phyloP scores from a whole-genome alignment of 345 rosid genomes.

The Trapa incisa region DNA sequence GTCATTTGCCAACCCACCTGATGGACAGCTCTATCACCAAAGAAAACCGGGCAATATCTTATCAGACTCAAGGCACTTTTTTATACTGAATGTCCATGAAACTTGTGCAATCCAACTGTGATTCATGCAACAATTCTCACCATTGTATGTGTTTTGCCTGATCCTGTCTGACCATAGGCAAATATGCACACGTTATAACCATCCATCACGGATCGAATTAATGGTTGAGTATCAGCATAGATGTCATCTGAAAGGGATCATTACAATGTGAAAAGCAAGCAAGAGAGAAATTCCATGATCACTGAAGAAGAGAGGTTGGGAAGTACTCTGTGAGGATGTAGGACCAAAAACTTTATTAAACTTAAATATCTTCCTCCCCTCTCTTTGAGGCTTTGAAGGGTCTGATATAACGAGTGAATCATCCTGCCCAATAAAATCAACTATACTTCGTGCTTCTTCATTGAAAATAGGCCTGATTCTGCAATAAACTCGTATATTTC shows the following conservation, averaged over 20 bases:
- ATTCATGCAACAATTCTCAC: conserved; percentile 23
- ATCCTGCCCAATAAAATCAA: conserved; percentile 62
- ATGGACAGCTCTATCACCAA: conserved; percentile 61
- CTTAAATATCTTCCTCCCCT: conserved; percentile 69
- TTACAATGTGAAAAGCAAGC: background rate
- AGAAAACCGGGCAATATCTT: background rate
- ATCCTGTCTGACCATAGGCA: conserved; percentile 96
- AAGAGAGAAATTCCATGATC: background rate
- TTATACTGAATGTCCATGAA: too few species aligned
- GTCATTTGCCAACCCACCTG: conserved; percentile 44
- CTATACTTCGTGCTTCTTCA: conserved; percentile 28
- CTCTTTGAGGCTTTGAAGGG: conserved; percentile 56
- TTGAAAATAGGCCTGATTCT: conserved; percentile 62
- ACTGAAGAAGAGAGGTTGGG: background rate
- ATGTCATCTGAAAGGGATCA: conserved; percentile 44
- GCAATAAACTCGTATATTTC: conserved; percentile 86
- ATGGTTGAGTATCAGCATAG: conserved; percentile 60
- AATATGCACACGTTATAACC: conserved; percentile 95
- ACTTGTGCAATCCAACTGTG: too few species aligned
- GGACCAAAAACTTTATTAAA: conserved; percentile 74
- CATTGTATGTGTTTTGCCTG: conserved; percentile 93
- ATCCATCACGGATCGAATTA: conserved; percentile 93
- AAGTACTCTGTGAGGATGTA: conserved; percentile 58
- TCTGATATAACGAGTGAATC: conserved; percentile 67
- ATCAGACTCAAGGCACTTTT: background rate